Evolutionary conservation across 1,284 basidiomycete genomes (phyloP), one percentile per base, ranked within the genome.

Genomic region (Leucocoprinus gongylophorus): DNA sequence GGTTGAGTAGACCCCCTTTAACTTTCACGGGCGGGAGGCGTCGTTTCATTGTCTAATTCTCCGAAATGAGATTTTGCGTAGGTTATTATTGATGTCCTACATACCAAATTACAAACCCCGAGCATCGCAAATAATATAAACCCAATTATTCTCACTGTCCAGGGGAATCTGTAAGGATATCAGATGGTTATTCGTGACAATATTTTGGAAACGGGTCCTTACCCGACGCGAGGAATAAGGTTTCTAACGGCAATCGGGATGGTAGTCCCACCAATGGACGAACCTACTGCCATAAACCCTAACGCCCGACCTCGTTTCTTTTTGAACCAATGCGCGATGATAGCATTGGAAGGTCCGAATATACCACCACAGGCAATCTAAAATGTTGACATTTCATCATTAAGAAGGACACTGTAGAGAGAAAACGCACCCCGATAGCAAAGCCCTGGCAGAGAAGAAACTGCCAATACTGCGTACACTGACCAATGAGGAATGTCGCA

Each of bases 101-200:
- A 33, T 33, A 72, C 71, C 28, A 79, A 46, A 61, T 79, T 77
- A 7, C 74, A 68, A 13, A 74, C 58, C 7, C 68, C 66, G 2
- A 80, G 62, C 1, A 67, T 60, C 20, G 69, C 56, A 1, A 80
- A 47, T 2, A 81, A 62, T 17, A 83, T 75, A 56, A 82, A 78
- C 0, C 72, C 80, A 18, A 81, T 61, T 42, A 79, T 73, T 15
- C 80, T 71, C 74, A 83, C 79, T 1, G 80, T 80, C 81, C 81
- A 83, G 50, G 66, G 64, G 59, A 83, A 83, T 6, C 80, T 81
- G 6, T 40, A 2, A 8, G 26, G 38, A 39, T 21, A n/a, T 3
- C 12, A 39, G 9, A 10, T 45, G 8, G 17, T 7, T 21, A 5
- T 32, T 67, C 49, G 3, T 75, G 43, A 10, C 75, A 58, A 17